Base-by-base conservation (phyloP, 345 rosid species). In the Physaria fendleri region DNA sequence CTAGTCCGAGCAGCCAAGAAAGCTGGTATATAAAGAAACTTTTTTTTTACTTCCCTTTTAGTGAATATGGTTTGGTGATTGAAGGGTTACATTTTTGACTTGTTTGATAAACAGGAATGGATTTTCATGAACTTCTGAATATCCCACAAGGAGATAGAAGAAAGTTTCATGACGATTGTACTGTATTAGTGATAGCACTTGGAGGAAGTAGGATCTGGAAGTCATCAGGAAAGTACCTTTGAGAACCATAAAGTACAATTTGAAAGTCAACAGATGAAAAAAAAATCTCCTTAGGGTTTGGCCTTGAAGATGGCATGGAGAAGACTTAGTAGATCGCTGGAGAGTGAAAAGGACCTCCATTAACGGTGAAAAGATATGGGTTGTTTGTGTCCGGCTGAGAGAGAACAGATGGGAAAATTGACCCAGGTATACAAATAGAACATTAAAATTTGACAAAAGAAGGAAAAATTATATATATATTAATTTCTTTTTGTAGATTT, bases 91-190 rank as follows among this genome's bases (percentile, higher is more conserved):
- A 43, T 21, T 12, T 44, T 51, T 51, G 23, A 25, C 37, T 23
- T 13, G 8, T 29, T 21, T 15, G 2, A 12, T 22, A 43, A 65
- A 46, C 48, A 91, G 98, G 98, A 37, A 81, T 92, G 93, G 89
- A 77, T 65, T 81, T 92, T 63, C 96, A 88, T 68, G 97, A 92
- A 61, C 71, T 92, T 48, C 82, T 92, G 1, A 95, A 92, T 77
- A 86, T 92, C 22, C 98, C 98, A 4, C 97, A 89, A 77, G 98
- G 98, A 35, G 98, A 92, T 71, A 76, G 98, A 32, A 76, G 98
- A 60, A 92, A 88, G 76, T 92, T 88, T 74, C 98, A 92, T 49
- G 98, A 92, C 1, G 98, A 92, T 67, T 94, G 90, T 59, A 88
- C 98, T 7, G 94, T 93, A 10, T 83, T 93, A 88, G 87, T 93